Evolutionary conservation across 306 rosid species (phyloP).

Genomic region (Cucurbita argyrosperma): DNA sequence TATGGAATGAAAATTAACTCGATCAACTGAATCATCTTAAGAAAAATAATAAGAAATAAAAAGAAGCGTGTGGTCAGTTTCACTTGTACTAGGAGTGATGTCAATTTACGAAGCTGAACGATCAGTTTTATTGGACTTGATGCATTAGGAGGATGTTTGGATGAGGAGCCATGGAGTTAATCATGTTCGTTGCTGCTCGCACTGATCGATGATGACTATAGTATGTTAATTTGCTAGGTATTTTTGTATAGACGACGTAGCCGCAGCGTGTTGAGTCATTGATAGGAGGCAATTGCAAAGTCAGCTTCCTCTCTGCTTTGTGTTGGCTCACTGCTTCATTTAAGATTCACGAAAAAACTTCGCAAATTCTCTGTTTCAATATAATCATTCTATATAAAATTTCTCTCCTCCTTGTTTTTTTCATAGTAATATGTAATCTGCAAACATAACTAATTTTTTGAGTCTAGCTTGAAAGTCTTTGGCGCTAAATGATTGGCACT

Average conservation of each 20-base stretch:
- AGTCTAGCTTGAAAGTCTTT: neutral
- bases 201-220: neutral
- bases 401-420: no score
- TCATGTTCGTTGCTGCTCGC: neutral
- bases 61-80: neutral
- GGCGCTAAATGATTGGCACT: neutral
- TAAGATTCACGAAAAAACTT: neutral
- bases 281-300: neutral
- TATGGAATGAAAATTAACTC: neutral
- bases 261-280: neutral
- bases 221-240: neutral
- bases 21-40: neutral
- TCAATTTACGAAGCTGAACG: neutral
- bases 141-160: neutral
- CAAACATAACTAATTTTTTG: neutral
- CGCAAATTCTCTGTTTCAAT: neutral
- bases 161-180: neutral
- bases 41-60: neutral
- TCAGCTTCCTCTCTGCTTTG: neutral
- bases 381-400: no score
- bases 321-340: neutral
- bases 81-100: neutral
- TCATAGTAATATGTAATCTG: neutral
- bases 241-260: neutral
- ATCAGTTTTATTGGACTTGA: neutral